Conservation (phyloP, 2,329 filamentous ascomycete genomes). For the Amauroascus niger region DNA sequence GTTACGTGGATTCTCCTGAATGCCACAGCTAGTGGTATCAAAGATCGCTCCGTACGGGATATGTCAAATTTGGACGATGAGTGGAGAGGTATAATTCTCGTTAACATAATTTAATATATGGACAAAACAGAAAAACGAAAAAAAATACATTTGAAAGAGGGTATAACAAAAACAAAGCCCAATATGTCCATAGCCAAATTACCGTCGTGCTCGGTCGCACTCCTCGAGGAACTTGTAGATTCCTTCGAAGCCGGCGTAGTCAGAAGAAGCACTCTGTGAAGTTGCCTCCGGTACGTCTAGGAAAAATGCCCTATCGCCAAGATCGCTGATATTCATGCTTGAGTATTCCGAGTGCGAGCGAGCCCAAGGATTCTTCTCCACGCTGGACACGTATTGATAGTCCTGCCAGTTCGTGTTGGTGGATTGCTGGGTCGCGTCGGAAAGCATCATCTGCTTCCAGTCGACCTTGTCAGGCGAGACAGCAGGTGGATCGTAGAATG, state of each 20-base stretch:
- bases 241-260: slow-evolving; percentile 55
- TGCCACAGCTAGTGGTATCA: too few species aligned
- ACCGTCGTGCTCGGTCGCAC: slow-evolving; percentile 44
- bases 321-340: slow-evolving; percentile 47
- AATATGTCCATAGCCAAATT: slow-evolving; percentile 9
- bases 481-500: slow-evolving; percentile 32
- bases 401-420: slow-evolving; percentile 20
- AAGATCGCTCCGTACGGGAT: too few species aligned
- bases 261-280: slow-evolving; percentile 38
- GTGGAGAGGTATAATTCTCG: neutral
- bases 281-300: slow-evolving; percentile 33
- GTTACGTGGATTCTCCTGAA: too few species aligned
- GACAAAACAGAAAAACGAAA: neutral
- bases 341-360: slow-evolving; percentile 48
- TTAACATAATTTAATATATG: neutral
- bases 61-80: neutral
- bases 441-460: slow-evolving; percentile 50
- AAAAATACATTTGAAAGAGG: slow-evolving; percentile 8
- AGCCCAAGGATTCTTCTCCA: slow-evolving; percentile 46
- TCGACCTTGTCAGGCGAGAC: slow-evolving; percentile 39
- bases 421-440: slow-evolving; percentile 20
- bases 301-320: slow-evolving; percentile 34
- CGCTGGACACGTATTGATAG: slow-evolving; percentile 36
- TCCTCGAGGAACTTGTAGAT: slow-evolving; percentile 58
- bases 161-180: slow-evolving; percentile 6